These are phyloP conservation scores for Mycena pura DNA, from an alignment of 768 basidiomycete species.

Conservation along the genomic window DNA sequence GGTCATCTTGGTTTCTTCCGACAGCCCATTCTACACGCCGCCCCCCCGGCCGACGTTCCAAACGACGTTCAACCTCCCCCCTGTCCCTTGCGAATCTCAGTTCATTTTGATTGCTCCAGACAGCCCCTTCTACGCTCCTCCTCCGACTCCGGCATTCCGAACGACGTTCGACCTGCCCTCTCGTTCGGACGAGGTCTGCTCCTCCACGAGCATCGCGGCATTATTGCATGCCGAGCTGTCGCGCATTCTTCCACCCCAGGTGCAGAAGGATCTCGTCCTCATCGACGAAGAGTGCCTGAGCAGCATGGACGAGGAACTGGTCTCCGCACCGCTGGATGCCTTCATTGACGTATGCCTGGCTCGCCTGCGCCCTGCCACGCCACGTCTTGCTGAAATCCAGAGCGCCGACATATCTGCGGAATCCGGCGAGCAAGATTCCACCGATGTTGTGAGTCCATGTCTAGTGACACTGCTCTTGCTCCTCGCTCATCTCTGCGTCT, in stretches of 20 bases:
- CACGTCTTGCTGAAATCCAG: neutral
- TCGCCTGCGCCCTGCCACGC: neutral
- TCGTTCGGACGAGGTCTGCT: neutral
- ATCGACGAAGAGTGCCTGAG: slow-evolving; percentile 10
- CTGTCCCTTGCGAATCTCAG: slow-evolving; percentile 19
- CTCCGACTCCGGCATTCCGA: slow-evolving; percentile 8
- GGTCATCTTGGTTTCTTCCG: neutral
- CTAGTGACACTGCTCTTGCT: neutral
- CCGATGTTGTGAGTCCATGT: neutral
- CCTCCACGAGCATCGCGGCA: neutral
- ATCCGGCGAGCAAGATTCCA: neutral
- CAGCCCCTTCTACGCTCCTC: slow-evolving; percentile 20
- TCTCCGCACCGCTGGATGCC: slow-evolving; percentile 17
- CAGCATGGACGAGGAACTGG: slow-evolving; percentile 12
- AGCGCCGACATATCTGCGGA: neutral
- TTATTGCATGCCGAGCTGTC: slow-evolving; percentile 17
- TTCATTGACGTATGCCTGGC: slow-evolving; percentile 18
- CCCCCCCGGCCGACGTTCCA: neutral
- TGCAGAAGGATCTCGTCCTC: slow-evolving; percentile 10
- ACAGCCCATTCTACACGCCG: neutral
- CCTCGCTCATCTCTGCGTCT: neutral
- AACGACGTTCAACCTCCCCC: neutral
- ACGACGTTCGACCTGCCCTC: neutral
- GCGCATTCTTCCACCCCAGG: slow-evolving; percentile 5
- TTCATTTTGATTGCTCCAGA: slow-evolving; percentile 13